Conservation (phyloP, 75 land plant species). For the Cryptomeria japonica region DNA sequence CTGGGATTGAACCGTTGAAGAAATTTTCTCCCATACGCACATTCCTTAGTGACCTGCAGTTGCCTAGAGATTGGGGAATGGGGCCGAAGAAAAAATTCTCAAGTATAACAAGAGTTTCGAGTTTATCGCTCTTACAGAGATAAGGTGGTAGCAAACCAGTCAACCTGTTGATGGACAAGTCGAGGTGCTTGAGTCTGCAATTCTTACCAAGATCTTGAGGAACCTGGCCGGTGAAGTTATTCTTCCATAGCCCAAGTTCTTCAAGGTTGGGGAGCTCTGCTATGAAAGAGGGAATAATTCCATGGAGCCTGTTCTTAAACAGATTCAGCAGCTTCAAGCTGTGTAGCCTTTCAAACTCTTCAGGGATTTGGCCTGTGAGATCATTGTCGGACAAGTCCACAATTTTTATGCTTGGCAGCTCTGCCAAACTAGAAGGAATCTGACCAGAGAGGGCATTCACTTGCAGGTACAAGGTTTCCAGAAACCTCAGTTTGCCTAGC, state of each 20-base stretch:
- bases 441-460: conserved; percentile 48
- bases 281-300: conserved; percentile 50
- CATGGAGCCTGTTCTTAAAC: conserved; percentile 54
- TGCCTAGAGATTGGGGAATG: conserved; percentile 55
- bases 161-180: conserved; percentile 64
- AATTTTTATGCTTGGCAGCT: conserved; percentile 32
- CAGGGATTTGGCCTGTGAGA: conserved; percentile 60
- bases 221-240: conserved; percentile 72
- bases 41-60: conserved; percentile 36
- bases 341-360: conserved; percentile 35
- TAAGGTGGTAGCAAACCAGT: conserved; percentile 51
- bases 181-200: conserved; percentile 37
- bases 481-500: conserved; percentile 49
- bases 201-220: conserved; percentile 54
- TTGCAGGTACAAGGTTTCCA: conserved; percentile 59
- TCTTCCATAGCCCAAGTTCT: conserved; percentile 69
- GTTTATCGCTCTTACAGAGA: conserved; percentile 48
- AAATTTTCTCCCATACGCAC: conserved; percentile 64
- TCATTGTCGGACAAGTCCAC: conserved; percentile 67
- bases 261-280: conserved; percentile 59
- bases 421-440: conserved; percentile 52
- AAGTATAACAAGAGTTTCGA: conserved; percentile 41
- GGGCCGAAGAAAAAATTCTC: conserved; percentile 68
- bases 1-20: conserved; percentile 64
- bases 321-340: conserved; percentile 45